A percentile compares a stretch with the other conserved stretches of the same genome.
phyloP scores from a whole-genome alignment of 441 rosid genomes.

The Euphorbia celastroides region DNA sequence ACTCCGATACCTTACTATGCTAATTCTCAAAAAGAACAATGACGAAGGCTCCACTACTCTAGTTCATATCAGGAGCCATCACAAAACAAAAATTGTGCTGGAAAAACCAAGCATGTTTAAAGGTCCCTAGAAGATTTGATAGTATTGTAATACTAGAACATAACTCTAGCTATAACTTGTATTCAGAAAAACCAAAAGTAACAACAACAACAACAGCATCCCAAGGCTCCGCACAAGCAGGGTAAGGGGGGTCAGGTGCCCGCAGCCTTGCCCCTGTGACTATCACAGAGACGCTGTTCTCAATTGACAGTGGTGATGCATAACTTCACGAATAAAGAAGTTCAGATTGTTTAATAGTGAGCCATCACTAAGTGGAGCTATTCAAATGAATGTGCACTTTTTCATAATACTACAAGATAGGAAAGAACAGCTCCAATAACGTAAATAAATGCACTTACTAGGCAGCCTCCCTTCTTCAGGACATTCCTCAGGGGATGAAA shows the following conservation, averaged over 20 bases:
- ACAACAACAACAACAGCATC: too few relatives aligned
- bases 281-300: too few relatives aligned
- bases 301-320: too few relatives aligned
- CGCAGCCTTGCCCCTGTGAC: too few relatives aligned
- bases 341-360: too few relatives aligned
- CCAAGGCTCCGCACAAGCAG: too few relatives aligned
- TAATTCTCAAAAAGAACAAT: background rate
- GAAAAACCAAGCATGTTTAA: background rate
- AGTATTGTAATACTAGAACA: background rate
- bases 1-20: too few relatives aligned
- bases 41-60: background rate
- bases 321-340: too few relatives aligned
- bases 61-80: background rate
- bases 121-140: background rate
- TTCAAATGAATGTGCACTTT: background rate
- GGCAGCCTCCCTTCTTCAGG: conserved; percentile 99
- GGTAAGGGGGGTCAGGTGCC: too few relatives aligned
- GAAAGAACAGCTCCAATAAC: background rate
- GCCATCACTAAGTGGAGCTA: conserved; percentile 6
- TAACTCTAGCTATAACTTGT: background rate
- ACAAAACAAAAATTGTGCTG: background rate
- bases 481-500: conserved; percentile 60
- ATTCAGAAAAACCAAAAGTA: background rate
- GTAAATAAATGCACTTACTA: conserved; percentile 38
- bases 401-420: background rate